Evolutionary conservation across 805 yeast species (phyloP).

Genomic region (Lipomyces mesembrius): DNA sequence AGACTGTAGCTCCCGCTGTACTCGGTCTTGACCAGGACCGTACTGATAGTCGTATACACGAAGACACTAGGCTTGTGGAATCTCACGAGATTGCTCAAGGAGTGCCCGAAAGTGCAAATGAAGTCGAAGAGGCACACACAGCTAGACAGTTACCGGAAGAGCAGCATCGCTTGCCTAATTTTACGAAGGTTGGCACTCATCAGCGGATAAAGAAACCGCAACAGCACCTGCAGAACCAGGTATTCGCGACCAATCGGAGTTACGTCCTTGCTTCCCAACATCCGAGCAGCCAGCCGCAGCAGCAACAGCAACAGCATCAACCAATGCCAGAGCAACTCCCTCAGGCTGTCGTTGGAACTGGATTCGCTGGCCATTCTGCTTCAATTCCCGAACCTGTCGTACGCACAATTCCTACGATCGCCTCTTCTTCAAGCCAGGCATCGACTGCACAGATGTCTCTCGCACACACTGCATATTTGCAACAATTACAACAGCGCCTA

Average conservation of each 20-base stretch:
- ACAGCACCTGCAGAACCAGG: not conserved
- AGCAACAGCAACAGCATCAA: constrained; percentile 17
- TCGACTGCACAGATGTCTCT: not conserved
- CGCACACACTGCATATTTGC: constrained; percentile 8
- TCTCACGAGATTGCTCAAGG: not conserved
- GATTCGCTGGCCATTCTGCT: not conserved
- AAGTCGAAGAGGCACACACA: not conserved
- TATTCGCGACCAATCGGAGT: not conserved
- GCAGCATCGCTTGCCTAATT: not conserved
- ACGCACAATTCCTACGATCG: not conserved
- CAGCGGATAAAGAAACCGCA: constrained; percentile 11
- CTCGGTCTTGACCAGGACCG: no score
- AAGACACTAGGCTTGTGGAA: not conserved
- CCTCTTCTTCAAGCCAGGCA: not conserved
- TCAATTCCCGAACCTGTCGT: not conserved
- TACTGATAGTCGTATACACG: not conserved
- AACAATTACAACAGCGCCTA: not conserved
- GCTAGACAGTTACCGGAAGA: not conserved
- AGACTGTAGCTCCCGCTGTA: not conserved
- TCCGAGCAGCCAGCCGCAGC: constrained; percentile 6
- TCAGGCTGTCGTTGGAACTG: not conserved
- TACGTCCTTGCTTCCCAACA: not conserved
- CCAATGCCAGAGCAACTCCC: constrained; percentile 16
- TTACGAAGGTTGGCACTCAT: not conserved
- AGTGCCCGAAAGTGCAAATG: not conserved